These are phyloP conservation scores for Fomitopsis palustris DNA, from an alignment of 1,284 basidiomycete species.

Conservation along the genomic window DNA sequence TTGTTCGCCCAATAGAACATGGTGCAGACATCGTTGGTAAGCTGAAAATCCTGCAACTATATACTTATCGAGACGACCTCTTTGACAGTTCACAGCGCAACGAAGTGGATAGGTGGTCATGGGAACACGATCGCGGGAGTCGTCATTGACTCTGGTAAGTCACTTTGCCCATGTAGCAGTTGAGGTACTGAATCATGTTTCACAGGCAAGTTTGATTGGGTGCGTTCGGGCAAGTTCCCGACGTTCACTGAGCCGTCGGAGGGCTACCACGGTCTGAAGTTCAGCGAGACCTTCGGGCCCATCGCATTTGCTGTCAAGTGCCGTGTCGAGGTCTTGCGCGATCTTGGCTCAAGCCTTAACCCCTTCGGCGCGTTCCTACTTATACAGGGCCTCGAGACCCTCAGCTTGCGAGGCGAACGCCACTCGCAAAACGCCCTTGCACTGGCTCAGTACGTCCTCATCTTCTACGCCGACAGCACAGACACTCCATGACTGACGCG, in stretches of 20 bases:
- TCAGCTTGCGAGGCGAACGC: conserved; percentile 75
- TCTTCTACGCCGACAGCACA: background rate
- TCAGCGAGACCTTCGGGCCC: conserved; percentile 73
- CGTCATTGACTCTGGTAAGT: conserved; percentile 67
- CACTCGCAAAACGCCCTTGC: conserved; percentile 76
- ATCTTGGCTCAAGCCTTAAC: conserved; percentile 74
- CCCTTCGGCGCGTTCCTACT: conserved; percentile 85
- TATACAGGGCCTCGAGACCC: conserved; percentile 86
- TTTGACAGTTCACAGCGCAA: conserved; percentile 77
- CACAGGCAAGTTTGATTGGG: conserved; percentile 84
- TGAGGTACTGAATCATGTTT: background rate
- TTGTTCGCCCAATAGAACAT: conserved; percentile 70
- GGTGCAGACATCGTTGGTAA: conserved; percentile 77
- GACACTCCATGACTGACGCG: conserved; percentile 2
- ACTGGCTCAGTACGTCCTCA: conserved; percentile 53
- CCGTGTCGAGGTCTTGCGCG: conserved; percentile 74
- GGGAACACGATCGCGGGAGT: conserved; percentile 88
- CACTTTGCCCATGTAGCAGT: background rate
- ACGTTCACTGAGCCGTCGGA: conserved; percentile 81
- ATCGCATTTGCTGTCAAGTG: conserved; percentile 74
- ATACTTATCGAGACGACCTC: background rate
- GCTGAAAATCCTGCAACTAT: conserved; percentile 15
- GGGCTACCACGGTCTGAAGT: conserved; percentile 81
- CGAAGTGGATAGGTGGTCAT: conserved; percentile 92
- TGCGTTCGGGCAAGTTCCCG: conserved; percentile 73